Evolutionary conservation across 306 rosid genomes (phyloP), one percentile per base, ranked within the genome.

Genomic region (Gillenia trifoliata): DNA sequence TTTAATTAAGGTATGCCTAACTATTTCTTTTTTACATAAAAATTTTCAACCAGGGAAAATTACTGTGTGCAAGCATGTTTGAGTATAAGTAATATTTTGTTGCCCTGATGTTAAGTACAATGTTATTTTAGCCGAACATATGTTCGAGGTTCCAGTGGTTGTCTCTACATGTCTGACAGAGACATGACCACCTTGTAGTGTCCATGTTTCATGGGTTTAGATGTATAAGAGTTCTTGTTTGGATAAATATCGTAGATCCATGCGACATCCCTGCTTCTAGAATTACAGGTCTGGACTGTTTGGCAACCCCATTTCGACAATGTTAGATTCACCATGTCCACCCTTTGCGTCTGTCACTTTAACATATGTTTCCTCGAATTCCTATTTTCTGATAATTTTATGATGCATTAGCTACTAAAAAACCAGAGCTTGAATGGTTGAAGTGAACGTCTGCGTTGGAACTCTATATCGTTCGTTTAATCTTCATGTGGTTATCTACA

Each of bases 401-500:
- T 11, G 19, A 36, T 19, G 49, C 50, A 38, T 66, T 41, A 72
- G 19, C 22, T 4, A 5, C 12, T 2, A 28, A 11, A 6, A 66
- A 40, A 38, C 17, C 7, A 41, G 26, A 41, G n/a, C 11, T 7
- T 66, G 22, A 41, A 66, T 66, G 71, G 54, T 66, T 20, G 31
- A 66, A 40, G 54, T 25, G 0, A 64, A n/a, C 20, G 8, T 8
- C 31, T 38, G 6, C 29, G 0, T 59, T 72, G 66, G 49, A 36
- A 57, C 65, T 19, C 19, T 9, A 28, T 40, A 7, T 40, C 16
- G 2, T 10, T 72, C 52, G 11, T 3, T 64, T 31, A 3, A 22
- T 33, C 23, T 45, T 64, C 52, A 28, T 29, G 28, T 52, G 29
- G 56, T 20, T 20, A 11, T 56, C 56, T 41, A 78, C 89, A 93